Base-by-base conservation (phyloP, 805 yeast genomes). In the Wickerhamomyces silvicola region DNA sequence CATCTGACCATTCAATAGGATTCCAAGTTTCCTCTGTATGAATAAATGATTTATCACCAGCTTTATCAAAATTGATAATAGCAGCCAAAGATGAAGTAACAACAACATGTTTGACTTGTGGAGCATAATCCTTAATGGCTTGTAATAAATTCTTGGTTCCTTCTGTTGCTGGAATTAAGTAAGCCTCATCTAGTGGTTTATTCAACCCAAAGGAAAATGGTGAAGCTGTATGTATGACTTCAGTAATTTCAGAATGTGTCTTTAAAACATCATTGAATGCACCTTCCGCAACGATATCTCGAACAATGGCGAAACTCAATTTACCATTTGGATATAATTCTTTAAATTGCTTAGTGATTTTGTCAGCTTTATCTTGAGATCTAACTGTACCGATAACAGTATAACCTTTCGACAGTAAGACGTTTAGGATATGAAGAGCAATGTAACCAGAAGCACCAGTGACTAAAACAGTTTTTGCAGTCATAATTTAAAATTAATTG, bases 171-270 rank as follows among this genome's bases (percentile, higher is more conserved):
- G 84, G 83, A 16, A 51, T 59, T 36, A 75, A 54, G 32, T 76
- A 57, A 14, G 71, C 78, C 30, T 66, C 65, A 36, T 68, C 78
- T 20, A 44, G 49, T 22, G 67, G 57, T 38, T 66, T 60, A 10
- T 60, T 52, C 14, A 62, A 54, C 9, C 65, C 60, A 48, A 64
- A 68, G 18, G 64, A 57, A 48, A 70, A 69, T 10, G 83, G 81
- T 10, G 80, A 68, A 3, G 84, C 83, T 8, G 78, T 66, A 52
- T 77, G 84, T 25, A 76, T 43, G 30, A 78, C 75, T 21, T 66
- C 71, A 10, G 59, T 59, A 35, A 75, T 66, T 25, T 75, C 78
- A 21, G 69, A 68, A 20, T 68, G 66, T 7, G 57, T 59, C 42
- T 64, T 51, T 42, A 75, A 60, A 1, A 66, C 64, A 7, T 50